Conservation (phyloP, 2,329 filamentous ascomycete species). For the Diaporthe citriasiana region DNA sequence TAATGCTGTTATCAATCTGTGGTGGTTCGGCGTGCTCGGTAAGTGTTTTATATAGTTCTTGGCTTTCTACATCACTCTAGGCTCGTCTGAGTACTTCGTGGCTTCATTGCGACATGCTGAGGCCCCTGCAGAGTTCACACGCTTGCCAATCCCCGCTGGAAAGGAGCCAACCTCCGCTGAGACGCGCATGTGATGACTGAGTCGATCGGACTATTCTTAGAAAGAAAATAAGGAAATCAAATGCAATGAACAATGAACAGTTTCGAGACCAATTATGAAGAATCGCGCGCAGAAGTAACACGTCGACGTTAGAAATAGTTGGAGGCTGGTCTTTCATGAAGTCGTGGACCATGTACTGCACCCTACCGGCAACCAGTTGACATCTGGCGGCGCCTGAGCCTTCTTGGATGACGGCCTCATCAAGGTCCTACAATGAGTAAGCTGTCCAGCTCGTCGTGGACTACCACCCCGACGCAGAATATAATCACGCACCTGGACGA, state of each 20-base stretch:
- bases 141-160: too few relatives aligned
- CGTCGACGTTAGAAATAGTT: neutral
- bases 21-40: too few relatives aligned
- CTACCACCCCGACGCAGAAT: neutral
- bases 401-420: neutral
- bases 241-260: neutral
- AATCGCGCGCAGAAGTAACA: neutral
- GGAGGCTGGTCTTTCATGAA: neutral
- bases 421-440: neutral
- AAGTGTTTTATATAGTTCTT: too few relatives aligned
- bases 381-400: neutral
- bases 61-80: too few relatives aligned
- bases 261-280: neutral
- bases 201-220: too few relatives aligned
- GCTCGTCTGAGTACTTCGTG: too few relatives aligned
- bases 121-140: too few relatives aligned
- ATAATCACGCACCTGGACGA: neutral
- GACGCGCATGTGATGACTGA: too few relatives aligned
- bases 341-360: neutral
- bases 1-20: too few relatives aligned
- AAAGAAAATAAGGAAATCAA: too few relatives aligned
- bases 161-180: too few relatives aligned
- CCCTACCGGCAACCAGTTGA: neutral
- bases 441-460: rapidly evolving
- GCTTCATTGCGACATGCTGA: too few relatives aligned